These are phyloP conservation scores for Diversispora epigaea DNA, from an alignment of 192 early-diverging fungal genomes.

Conservation along the genomic window DNA sequence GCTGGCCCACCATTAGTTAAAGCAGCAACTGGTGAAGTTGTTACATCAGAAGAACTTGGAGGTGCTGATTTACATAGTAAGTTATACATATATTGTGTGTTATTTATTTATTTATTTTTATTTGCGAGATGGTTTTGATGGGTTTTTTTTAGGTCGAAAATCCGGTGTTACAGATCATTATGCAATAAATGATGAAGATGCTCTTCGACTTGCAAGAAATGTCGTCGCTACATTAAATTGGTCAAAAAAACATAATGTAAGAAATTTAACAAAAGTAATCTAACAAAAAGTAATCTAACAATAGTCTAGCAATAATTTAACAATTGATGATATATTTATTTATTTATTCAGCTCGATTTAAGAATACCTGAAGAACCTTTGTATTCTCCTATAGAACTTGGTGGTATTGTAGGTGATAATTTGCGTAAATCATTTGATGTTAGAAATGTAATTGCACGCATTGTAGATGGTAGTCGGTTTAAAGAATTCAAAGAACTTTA, in stretches of 20 bases:
- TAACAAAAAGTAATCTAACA: no score
- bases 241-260: conserved; percentile 62
- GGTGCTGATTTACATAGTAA: conserved; percentile 94
- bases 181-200: conserved; percentile 85
- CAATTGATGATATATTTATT: neutral
- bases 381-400: conserved; percentile 79
- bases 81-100: conserved; percentile 13
- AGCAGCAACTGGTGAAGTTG: conserved; percentile 94
- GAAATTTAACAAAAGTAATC: neutral
- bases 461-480: conserved; percentile 90
- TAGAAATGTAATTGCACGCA: conserved; percentile 87
- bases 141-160: conserved; percentile 50
- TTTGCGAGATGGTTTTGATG: no score
- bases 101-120: no score
- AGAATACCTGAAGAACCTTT: conserved; percentile 71
- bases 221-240: conserved; percentile 87
- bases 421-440: conserved; percentile 85
- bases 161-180: conserved; percentile 96
- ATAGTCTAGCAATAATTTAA: neutral
- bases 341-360: conserved; percentile 43
- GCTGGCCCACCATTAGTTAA: conserved; percentile 94
- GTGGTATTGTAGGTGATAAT: conserved; percentile 94
- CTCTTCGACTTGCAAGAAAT: conserved; percentile 77
- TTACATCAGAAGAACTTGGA: conserved; percentile 90
- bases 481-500: conserved; percentile 94